A percentile compares a stretch with the other conserved stretches of the same genome.
Conservation (phyloP, 1,284 basidiomycete genomes). For the Sutorius eximius region DNA sequence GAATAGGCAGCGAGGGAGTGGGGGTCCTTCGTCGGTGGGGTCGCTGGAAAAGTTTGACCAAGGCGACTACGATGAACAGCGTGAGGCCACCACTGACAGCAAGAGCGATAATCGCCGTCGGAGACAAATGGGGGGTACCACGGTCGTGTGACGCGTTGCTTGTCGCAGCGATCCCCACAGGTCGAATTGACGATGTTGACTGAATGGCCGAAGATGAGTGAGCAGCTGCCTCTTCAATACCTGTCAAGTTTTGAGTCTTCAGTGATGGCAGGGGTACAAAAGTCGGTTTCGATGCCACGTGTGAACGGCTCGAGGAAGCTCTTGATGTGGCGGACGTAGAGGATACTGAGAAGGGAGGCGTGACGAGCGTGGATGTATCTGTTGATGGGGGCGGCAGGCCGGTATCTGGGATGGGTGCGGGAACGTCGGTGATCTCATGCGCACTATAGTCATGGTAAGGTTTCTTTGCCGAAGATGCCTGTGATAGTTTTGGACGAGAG, state of each 20-base stretch:
- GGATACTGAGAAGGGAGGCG: neutral
- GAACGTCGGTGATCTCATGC: conserved; percentile 46
- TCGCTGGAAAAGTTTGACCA: conserved; percentile 48
- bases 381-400: conserved; percentile 32
- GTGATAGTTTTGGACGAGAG: conserved; percentile 11
- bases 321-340: conserved; percentile 2
- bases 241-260: conserved; percentile 30
- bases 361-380: conserved; percentile 7
- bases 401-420: conserved; percentile 56
- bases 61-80: conserved; percentile 52
- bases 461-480: conserved; percentile 5
- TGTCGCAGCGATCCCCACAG: conserved; percentile 7
- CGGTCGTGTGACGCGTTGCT: neutral
- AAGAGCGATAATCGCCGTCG: conserved; percentile 54
- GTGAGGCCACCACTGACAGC: conserved; percentile 57
- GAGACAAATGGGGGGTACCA: conserved; percentile 25
- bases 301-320: conserved; percentile 11
- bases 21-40: conserved; percentile 52
- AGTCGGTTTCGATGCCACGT: conserved; percentile 17
- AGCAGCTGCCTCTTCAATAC: conserved; percentile 17
- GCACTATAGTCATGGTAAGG: conserved; percentile 27
- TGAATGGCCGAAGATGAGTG: conserved; percentile 12
- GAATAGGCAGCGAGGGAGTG: conserved; percentile 69
- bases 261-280: conserved; percentile 34
- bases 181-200: conserved; percentile 7